These are phyloP conservation scores for Westerdykella aurantiaca DNA, from an alignment of 2,329 filamentous ascomycete species.

Conservation along the genomic window DNA sequence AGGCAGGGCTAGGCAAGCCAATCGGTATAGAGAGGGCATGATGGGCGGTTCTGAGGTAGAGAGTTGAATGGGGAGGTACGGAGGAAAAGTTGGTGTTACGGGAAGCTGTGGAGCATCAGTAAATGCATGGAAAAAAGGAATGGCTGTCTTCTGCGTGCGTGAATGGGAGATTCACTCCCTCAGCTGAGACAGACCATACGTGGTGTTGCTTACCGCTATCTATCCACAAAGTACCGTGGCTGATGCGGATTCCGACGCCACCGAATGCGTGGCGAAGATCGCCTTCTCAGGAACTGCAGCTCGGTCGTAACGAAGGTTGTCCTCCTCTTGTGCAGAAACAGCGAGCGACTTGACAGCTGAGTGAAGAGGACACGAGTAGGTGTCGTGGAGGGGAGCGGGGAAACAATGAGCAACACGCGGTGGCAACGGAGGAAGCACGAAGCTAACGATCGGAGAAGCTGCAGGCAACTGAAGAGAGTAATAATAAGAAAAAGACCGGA, in stretches of 20 bases:
- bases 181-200: not conserved
- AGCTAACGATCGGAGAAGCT: not conserved
- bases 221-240: not conserved
- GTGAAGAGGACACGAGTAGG: not conserved
- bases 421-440: too few species aligned
- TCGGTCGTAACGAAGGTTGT: not conserved
- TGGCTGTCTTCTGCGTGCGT: not conserved
- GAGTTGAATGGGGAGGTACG: not conserved
- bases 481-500: too few species aligned
- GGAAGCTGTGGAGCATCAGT: slow-evolving; percentile 8
- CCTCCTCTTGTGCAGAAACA: too few species aligned
- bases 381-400: not conserved
- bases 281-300: not conserved
- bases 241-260: not conserved
- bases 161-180: not conserved
- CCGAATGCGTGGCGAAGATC: not conserved
- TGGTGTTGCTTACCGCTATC: not conserved
- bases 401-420: not conserved
- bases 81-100: slow-evolving; percentile 4
- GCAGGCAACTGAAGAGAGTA: not conserved
- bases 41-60: slow-evolving; percentile 4
- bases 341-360: not conserved
- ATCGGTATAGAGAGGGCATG: slow-evolving; percentile 28
- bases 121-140: slow-evolving; percentile 6
- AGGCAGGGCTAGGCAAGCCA: slow-evolving; percentile 29